phyloP scores from a whole-genome alignment of 352 stramenopile species.

The Pythium myriotylum region DNA sequence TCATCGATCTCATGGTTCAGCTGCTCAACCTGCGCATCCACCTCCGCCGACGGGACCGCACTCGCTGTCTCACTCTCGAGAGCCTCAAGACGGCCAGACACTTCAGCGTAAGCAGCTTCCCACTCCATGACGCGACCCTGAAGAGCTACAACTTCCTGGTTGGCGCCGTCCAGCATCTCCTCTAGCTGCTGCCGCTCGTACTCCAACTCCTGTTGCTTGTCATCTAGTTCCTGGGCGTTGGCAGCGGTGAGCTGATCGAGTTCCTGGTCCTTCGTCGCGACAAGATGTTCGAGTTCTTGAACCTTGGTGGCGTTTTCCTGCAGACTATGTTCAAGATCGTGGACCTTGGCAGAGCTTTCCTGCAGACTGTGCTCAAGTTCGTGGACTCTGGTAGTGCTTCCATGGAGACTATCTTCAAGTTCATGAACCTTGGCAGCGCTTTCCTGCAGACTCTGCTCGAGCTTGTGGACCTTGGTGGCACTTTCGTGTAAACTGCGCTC shows the following conservation, averaged over 20 bases:
- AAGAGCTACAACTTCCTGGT: conserved; percentile 14
- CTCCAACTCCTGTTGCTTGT: conserved; percentile 1
- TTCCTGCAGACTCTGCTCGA: not conserved
- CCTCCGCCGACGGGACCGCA: conserved; percentile 2
- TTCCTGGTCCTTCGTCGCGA: not conserved
- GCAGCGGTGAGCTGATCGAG: not conserved
- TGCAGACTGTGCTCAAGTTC: conserved; percentile 2
- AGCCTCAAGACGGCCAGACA: conserved; percentile 13
- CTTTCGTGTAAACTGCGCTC: too few relatives aligned
- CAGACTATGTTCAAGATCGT: conserved; percentile 3
- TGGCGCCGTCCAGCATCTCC: conserved; percentile 20
- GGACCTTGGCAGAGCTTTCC: not conserved
- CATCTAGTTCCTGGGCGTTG: conserved; percentile 5
- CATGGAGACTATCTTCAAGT: conserved; percentile 10
- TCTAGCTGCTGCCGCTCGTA: conserved; percentile 23
- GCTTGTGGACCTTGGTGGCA: conserved; percentile 1
- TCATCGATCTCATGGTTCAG: conserved; percentile 13
- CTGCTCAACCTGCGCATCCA: conserved; percentile 15
- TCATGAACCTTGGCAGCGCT: not conserved
- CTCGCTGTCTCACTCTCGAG: conserved; percentile 7
- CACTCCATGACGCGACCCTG: conserved; percentile 16
- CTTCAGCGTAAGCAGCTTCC: conserved; percentile 14
- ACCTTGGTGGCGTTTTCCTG: too few relatives aligned
- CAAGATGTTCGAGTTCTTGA: too few relatives aligned
- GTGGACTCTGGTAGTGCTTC: not conserved